Percentiles rank a stretch among this genome's conserved stretches.
Evolutionary conservation across 176 grass and related monocot genomes (phyloP).

Genomic region (Aegilops umbellulata): DNA sequence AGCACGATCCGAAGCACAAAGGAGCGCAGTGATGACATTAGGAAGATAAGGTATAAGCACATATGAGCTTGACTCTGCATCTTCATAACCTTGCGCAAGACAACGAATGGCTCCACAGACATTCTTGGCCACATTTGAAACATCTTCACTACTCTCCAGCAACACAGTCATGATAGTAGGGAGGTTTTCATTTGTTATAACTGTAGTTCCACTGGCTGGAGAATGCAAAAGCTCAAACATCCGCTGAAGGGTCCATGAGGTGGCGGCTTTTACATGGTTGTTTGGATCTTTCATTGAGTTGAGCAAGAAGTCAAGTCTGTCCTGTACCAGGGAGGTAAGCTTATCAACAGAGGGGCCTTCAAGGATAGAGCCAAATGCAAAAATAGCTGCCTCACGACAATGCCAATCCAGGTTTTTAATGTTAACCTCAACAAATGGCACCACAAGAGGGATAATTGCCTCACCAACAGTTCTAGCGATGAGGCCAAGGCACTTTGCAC

Average conservation of each 20-base stretch:
- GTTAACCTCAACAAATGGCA: too few species aligned
- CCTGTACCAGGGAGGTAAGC: constrained; percentile 44
- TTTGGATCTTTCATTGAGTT: constrained; percentile 72
- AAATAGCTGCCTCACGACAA: too few species aligned
- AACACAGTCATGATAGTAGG: constrained; percentile 65
- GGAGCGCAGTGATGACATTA: constrained; percentile 60
- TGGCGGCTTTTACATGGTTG: constrained; percentile 80
- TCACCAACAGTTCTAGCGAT: too few species aligned
- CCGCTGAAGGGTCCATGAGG: constrained; percentile 66
- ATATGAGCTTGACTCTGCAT: constrained; percentile 45
- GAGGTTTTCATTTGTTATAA: constrained; percentile 67
- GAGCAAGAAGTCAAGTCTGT: constrained; percentile 60
- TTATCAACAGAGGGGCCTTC: constrained; percentile 41
- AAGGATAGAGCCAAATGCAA: too few species aligned
- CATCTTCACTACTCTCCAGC: constrained; percentile 69
- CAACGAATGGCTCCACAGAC: constrained; percentile 81
- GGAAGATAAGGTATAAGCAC: constrained; percentile 73
- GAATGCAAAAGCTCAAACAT: constrained; percentile 81
- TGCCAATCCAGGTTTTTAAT: too few species aligned
- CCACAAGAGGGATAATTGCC: too few species aligned
- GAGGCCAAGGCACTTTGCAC: constrained; percentile 29
- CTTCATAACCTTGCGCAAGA: constrained; percentile 78
- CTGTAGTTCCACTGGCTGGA: constrained; percentile 45
- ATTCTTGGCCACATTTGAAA: constrained; percentile 82
- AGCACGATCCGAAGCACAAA: constrained; percentile 60